Evolutionary conservation across 345 rosid species (phyloP), one percentile per base, ranked within the genome.

Genomic region (Boechera retrofracta): DNA sequence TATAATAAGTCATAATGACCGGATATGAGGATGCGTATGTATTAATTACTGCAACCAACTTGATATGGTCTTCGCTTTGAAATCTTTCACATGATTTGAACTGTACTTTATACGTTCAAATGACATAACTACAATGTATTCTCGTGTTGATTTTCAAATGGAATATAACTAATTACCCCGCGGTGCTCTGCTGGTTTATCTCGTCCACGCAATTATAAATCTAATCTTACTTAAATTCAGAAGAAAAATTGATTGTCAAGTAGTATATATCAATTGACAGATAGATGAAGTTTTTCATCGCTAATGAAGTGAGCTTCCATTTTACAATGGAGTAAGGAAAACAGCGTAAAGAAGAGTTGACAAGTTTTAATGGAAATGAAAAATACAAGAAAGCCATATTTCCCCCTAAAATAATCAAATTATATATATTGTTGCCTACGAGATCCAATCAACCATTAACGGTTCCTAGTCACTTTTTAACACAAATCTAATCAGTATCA

Each of bases 31-130:
- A 49, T 49, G 44, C 74, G 13, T 47, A 47, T 10, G 47, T 68
- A 48, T 38, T 59, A 58, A 67, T 67, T 75, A 58, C 67, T 28
- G 38, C 59, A 67, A 67, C 42, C 60, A 66, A 57, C 21, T 58
- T 57, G 51, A 33, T 47, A 33, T 65, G 60, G 72, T 47, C 67
- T 47, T 67, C 58, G 57, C 29, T 67, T 66, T 67, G 33, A 47
- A 67, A 66, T 72, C 51, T 59, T 75, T 75, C 73, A 65, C 73
- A 73, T 67, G 78, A 75, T 57, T 56, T 66, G 33, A 58, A 38
- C 42, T 56, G 26, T 10, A 2, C 10, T 39, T 39, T 53, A 6
- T 56, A 65, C 29, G 32, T 56, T 74, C 13, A 33, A 10, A 38
- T 64, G 45, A 5, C 52, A 16, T 38, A 4, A 41, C 21, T 12